Base-by-base conservation (phyloP, 225 moss, liverwort and hornwort genomes). In the Lunularia cruciata region DNA sequence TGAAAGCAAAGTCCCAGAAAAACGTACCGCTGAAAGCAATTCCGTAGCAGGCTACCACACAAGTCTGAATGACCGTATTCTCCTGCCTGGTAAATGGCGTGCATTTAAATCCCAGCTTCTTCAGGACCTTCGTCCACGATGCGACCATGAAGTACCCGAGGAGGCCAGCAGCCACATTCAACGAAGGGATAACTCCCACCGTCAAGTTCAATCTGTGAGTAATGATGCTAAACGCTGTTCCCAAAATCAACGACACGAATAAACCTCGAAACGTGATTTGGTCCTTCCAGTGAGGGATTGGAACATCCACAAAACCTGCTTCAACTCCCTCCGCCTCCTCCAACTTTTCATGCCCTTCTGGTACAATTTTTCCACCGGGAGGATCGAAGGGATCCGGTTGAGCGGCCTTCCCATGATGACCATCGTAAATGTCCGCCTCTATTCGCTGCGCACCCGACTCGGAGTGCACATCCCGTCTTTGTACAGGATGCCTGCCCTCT, bases 41-140 rank as follows among this genome's bases (percentile, higher is more conserved):
- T 32, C 90, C 96, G 11, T 86, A 98, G 78, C 92, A 92, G 26
- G 96, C 68, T 11, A 98, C 90, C 3, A 92, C 92, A 39, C 89
- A 90, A 11, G 96, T 98, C 38, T 98, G 96, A 37, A 98, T 91
- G 71, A 98, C 96, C 3, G 96, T 92, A 46, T 98, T 98, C 70
- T 98, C 96, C 79, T 98, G 96, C 34, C 96, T 87, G 5, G 96
- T 98, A 53, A 98, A 98, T 8, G 96, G 96, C 67, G 71, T 86
- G 20, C 56, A 76, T 19, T 53, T 39, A 32, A 92, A 62, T 28
- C 96, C 96, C 8, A 73, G 18, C 60, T 76, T 79, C 19, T 66
- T 26, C 2, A 79, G 23, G n/a, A 81, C 6, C 8, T 13, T 14
- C 8, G 71, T 74, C 85, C 90, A 98, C 27, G 77, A 18, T 34